These are phyloP conservation scores for Penicillium sp. DNA, from an alignment of 2,329 filamentous ascomycete species.

Conservation along the genomic window DNA sequence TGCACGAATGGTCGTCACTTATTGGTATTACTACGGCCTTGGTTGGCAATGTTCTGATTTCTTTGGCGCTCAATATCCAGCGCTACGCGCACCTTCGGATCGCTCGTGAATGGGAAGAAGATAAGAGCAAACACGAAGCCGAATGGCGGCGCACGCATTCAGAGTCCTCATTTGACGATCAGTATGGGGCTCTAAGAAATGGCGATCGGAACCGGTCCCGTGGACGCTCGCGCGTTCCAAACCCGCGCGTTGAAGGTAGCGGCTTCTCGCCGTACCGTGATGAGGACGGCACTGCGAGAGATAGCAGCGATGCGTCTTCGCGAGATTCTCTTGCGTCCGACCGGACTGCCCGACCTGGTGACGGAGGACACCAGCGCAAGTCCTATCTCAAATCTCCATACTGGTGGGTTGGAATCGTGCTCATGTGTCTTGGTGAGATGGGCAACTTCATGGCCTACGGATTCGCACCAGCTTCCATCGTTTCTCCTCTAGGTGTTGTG, in stretches of 20 bases:
- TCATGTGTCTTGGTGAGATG: constrained; percentile 90
- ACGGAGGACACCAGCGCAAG: constrained; percentile 50
- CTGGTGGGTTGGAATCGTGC: constrained; percentile 91
- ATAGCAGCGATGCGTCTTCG: constrained; percentile 19
- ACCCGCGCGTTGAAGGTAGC: constrained; percentile 18
- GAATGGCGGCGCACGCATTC: constrained; percentile 49
- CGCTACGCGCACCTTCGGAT: constrained; percentile 90
- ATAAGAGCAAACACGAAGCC: constrained; percentile 55
- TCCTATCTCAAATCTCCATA: constrained; percentile 87
- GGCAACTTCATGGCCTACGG: constrained; percentile 98
- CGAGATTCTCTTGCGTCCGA: constrained; percentile 39
- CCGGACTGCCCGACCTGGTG: constrained; percentile 38
- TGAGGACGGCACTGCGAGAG: constrained; percentile 35
- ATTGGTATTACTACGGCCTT: constrained; percentile 95
- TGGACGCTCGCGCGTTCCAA: constrained; percentile 10
- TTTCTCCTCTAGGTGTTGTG: constrained; percentile 94
- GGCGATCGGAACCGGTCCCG: constrained; percentile 11
- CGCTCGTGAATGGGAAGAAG: constrained; percentile 64
- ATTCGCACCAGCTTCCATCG: constrained; percentile 95
- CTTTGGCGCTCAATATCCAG: constrained; percentile 92
- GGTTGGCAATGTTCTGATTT: constrained; percentile 88
- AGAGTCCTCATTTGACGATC: constrained; percentile 16
- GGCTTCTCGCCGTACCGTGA: constrained; percentile 25
- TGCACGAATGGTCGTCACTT: constrained; percentile 73
- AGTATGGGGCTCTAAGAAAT: constrained; percentile 46